phyloP scores from a whole-genome alignment of 441 rosid species.

The Hura crepitans region DNA sequence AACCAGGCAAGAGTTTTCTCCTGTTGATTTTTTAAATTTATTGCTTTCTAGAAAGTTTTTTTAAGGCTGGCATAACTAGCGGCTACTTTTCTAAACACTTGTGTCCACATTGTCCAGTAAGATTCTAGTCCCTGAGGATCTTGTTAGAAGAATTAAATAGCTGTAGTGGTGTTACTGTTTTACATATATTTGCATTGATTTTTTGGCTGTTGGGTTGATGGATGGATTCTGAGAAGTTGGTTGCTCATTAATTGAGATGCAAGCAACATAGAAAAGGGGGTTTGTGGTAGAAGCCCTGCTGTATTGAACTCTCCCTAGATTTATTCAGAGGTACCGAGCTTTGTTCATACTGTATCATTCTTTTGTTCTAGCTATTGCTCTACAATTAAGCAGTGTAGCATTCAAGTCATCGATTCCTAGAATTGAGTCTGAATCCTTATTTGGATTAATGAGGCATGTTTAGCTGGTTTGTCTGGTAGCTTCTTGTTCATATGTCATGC shows the following conservation, averaged over 20 bases:
- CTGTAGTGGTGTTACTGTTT: not conserved
- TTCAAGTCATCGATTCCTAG: not conserved
- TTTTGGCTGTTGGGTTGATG: conserved; percentile 7
- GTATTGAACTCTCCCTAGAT: not conserved
- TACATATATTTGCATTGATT: not conserved
- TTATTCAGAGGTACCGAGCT: not conserved
- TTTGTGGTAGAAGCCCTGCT: not conserved
- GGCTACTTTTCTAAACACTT: not conserved
- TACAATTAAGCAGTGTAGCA: not conserved
- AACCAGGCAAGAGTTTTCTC: conserved; percentile 54
- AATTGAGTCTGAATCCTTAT: not conserved
- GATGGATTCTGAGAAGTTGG: not conserved
- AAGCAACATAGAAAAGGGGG: not conserved
- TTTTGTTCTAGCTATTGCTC: not conserved
- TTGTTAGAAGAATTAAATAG: not conserved
- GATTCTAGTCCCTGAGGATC: too few species aligned
- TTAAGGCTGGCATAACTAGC: not conserved
- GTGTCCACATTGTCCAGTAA: not conserved
- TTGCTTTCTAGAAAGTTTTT: not conserved
- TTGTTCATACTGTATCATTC: not conserved
- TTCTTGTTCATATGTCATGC: not conserved
- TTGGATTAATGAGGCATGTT: not conserved
- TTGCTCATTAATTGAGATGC: not conserved
- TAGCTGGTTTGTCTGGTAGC: not conserved
- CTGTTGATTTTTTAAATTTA: conserved; percentile 11